phyloP scores from a whole-genome alignment of 768 basidiomycete species.

The Tulasnella sp. region DNA sequence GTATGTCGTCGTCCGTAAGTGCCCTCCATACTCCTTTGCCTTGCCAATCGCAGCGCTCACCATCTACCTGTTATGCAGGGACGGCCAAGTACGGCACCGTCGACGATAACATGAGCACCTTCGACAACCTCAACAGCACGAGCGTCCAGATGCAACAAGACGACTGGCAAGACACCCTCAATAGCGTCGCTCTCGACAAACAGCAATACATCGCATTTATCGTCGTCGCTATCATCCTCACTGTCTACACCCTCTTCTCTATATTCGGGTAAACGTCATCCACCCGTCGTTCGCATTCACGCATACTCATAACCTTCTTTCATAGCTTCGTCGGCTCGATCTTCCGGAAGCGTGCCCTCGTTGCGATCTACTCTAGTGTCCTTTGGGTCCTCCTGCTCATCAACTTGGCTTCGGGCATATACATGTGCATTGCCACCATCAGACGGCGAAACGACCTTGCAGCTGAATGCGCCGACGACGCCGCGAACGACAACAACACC shows the following conservation, averaged over 20 bases:
- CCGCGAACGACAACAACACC: not conserved
- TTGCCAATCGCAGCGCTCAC: not conserved
- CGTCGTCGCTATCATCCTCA: not conserved
- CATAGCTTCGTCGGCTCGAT: slow-evolving; percentile 6
- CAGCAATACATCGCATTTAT: not conserved
- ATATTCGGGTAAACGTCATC: not conserved
- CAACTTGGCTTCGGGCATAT: not conserved
- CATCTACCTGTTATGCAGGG: not conserved
- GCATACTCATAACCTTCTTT: not conserved
- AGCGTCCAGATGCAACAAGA: not conserved
- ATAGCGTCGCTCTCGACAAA: slow-evolving; percentile 8
- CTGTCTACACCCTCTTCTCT: not conserved
- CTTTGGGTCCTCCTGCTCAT: slow-evolving; percentile 10
- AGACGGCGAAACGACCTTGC: not conserved
- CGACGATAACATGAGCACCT: not conserved
- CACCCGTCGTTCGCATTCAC: not conserved
- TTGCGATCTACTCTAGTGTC: slow-evolving; percentile 9
- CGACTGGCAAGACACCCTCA: not conserved
- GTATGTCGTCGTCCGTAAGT: slow-evolving; percentile 12
- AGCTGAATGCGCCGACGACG: not conserved
- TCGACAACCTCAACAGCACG: not conserved
- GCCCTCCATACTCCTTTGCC: not conserved
- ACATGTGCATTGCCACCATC: not conserved
- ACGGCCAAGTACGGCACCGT: slow-evolving; percentile 6
- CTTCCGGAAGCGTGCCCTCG: slow-evolving; percentile 11